Percentiles rank a stretch among this genome's conserved stretches.
phyloP scores from a whole-genome alignment of 2,329 filamentous ascomycete genomes.

The Hortaea sp. region DNA sequence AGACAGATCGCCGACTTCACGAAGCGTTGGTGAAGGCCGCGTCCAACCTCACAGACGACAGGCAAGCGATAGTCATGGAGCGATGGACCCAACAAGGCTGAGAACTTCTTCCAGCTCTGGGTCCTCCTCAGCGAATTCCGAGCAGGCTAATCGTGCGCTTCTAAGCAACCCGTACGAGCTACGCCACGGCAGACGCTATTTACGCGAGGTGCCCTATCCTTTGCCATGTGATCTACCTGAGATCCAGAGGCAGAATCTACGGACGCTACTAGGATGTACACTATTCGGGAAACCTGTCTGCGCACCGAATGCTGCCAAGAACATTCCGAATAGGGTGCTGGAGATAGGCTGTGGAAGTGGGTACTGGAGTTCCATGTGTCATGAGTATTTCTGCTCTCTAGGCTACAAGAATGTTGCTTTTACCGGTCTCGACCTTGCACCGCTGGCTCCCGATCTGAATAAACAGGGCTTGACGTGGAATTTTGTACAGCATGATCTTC shows the following conservation, averaged over 20 bases:
- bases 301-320: slow-evolving; percentile 54
- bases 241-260: slow-evolving; percentile 75
- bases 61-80: slow-evolving; percentile 2
- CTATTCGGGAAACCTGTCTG: slow-evolving; percentile 74
- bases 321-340: slow-evolving; percentile 65
- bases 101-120: slow-evolving; percentile 5
- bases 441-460: slow-evolving; percentile 54
- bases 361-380: slow-evolving; percentile 82
- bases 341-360: slow-evolving; percentile 82
- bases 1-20: slow-evolving; percentile 1
- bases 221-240: slow-evolving; percentile 80
- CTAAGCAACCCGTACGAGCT: slow-evolving; percentile 32
- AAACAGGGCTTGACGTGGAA: slow-evolving; percentile 75
- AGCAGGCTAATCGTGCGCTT: slow-evolving; percentile 3
- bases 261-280: slow-evolving; percentile 70
- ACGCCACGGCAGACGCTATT: slow-evolving; percentile 72
- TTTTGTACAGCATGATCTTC: slow-evolving; percentile 80
- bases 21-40: neutral
- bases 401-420: slow-evolving; percentile 65
- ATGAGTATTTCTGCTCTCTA: slow-evolving; percentile 62
- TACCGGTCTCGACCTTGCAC: slow-evolving; percentile 72
- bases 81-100: slow-evolving; percentile 2
- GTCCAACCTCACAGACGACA: neutral
- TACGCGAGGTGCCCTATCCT: slow-evolving; percentile 74
- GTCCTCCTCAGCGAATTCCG: slow-evolving; percentile 7